Percentiles rank a stretch among this genome's conserved stretches.
phyloP scores from a whole-genome alignment of 2,329 filamentous ascomycete species.

The Fusarium verrucosum region DNA sequence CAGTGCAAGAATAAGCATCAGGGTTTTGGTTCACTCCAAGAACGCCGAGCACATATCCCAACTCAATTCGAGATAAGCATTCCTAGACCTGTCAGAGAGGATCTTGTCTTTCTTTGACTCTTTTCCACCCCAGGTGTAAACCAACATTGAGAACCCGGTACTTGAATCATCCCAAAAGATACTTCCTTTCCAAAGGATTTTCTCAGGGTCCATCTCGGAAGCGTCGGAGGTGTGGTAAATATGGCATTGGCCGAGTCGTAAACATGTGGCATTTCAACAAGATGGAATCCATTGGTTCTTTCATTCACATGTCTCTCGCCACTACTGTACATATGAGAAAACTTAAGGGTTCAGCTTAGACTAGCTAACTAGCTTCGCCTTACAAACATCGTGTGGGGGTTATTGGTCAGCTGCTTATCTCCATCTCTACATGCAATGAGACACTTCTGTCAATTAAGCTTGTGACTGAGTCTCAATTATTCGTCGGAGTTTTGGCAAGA shows the following conservation, averaged over 20 bases:
- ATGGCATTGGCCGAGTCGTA: slow-evolving; percentile 15
- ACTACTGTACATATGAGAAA: background rate
- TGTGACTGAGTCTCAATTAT: background rate
- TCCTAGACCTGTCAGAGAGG: slow-evolving; percentile 2
- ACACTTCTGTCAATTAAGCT: background rate
- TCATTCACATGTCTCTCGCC: background rate
- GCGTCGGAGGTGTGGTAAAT: slow-evolving; percentile 15
- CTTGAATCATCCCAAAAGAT: slow-evolving; percentile 18
- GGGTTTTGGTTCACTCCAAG: background rate
- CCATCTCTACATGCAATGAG: background rate
- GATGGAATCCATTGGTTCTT: background rate
- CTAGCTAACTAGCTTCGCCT: slow-evolving; percentile 14
- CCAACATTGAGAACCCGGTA: slow-evolving; percentile 19
- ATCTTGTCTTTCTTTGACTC: background rate
- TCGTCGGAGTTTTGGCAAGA: slow-evolving; percentile 6
- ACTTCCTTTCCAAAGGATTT: slow-evolving; percentile 14
- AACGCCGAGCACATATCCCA: background rate
- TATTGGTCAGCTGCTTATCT: slow-evolving; percentile 24
- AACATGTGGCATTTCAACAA: slow-evolving; percentile 16
- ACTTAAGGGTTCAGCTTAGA: background rate
- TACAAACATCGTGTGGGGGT: slow-evolving; percentile 15
- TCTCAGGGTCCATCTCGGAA: slow-evolving; percentile 18
- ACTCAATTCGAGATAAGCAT: slow-evolving; percentile 19
- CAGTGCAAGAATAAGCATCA: slow-evolving; percentile 2
- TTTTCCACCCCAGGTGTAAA: slow-evolving; percentile 20